Conservation (phyloP, 2,329 filamentous ascomycete genomes). For the Aspergillus floridensis region DNA sequence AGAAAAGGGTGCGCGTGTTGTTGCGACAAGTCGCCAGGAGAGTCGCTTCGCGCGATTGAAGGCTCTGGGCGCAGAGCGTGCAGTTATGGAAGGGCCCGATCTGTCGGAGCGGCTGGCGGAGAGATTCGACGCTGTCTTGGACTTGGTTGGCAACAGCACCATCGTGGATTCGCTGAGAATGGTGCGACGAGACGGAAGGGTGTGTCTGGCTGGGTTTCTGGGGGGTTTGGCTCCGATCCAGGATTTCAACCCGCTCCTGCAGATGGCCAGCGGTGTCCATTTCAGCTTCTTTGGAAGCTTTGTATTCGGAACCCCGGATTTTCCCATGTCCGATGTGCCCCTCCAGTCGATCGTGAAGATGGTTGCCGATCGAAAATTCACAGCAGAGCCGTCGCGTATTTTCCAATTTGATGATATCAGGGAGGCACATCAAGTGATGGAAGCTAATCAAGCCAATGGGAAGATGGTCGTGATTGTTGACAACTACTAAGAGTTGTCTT, state of each 20-base stretch:
- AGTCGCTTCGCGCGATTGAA: constrained; percentile 28
- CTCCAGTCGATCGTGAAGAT: constrained; percentile 39
- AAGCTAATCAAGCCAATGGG: constrained; percentile 6
- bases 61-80: constrained; percentile 29
- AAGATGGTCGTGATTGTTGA: constrained; percentile 11
- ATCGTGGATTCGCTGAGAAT: constrained; percentile 41
- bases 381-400: constrained; percentile 1
- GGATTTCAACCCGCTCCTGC: constrained; percentile 45
- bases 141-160: constrained; percentile 41
- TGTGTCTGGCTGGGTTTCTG: constrained; percentile 41
- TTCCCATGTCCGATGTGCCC: constrained; percentile 39
- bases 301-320: constrained; percentile 18
- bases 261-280: constrained; percentile 48
- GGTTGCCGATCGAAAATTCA: constrained; percentile 33
- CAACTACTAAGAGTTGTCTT: not conserved
- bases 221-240: constrained; percentile 42
- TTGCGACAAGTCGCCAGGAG: constrained; percentile 39
- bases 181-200: constrained; percentile 34
- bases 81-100: constrained; percentile 22
- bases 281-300: constrained; percentile 43
- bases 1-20: constrained; percentile 37
- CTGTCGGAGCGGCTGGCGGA: not conserved
- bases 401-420: constrained; percentile 7
- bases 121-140: constrained; percentile 39
- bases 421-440: constrained; percentile 11